Evolutionary conservation across 768 basidiomycete species (phyloP), one percentile per base, ranked within the genome.

Genomic region (Tephrocybe rancida): DNA sequence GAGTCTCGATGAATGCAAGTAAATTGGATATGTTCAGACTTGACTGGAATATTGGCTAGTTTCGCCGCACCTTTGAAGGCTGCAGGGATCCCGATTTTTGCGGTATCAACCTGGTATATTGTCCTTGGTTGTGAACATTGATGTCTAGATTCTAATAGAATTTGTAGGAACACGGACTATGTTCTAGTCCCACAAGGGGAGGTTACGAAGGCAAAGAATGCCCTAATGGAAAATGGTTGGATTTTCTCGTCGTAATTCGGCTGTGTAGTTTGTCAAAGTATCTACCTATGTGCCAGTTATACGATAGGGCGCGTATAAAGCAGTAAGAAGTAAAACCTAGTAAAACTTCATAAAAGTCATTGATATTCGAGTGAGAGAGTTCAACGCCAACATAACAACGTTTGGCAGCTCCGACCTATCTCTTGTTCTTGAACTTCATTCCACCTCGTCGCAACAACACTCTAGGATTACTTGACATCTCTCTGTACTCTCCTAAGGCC

Each of bases 161-260:
- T 21, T 16, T 25, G 19, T 55, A 87, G 84, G 84, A 84, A 86
- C 64, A 87, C 86, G 5, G 86, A 87, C 62, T 85, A 83, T 62
- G 69, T 87, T 10, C 66, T 87, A 22, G 77, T 88, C 19, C 79
- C 81, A 14, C 70, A 67, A 48, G 75, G 71, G 27, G 73, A 73
- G 62, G 59, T 74, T 7, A 58, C 64, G 22, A 67, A 70, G 19
- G 83, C 82, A 5, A 67, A 79, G 3, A 50, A 65, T 24, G 73
- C 71, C 1, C 68, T 87, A 26, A 66, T 68, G 44, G 56, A 62
- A 27, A 81, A 86, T 61, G 83, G 82, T 1, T 87, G 86, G 84
- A 64, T 58, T 24, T 78, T 81, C 61, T 64, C 62, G 32, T 61
- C 66, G 42, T 64, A 64, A 46, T 43, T 52, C 26, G 10, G 35